A percentile compares a stretch with the other conserved stretches of the same genome.
These are phyloP conservation scores for Podaxis sp. DNA, from an alignment of 768 basidiomycete species.

Conservation along the genomic window DNA sequence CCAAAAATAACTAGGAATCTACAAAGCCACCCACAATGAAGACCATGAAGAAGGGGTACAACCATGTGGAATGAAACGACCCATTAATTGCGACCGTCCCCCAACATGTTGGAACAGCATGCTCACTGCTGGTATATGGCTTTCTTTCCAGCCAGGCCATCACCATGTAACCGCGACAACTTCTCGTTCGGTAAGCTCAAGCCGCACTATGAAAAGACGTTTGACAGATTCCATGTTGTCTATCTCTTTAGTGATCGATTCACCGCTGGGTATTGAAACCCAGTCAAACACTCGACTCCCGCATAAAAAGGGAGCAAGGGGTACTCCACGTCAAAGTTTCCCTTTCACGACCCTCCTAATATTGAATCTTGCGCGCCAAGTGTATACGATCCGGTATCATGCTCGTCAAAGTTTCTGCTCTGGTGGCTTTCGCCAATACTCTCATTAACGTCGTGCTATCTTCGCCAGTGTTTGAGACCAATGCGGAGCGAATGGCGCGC, in stretches of 20 bases:
- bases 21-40: too few species aligned
- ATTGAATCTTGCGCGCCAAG: not conserved
- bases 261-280: not conserved
- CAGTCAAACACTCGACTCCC: not conserved
- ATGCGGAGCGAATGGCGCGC: conserved; percentile 42
- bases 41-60: not conserved
- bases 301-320: not conserved
- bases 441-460: conserved; percentile 19
- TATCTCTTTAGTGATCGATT: not conserved
- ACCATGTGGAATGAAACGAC: not conserved
- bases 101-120: not conserved
- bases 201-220: not conserved
- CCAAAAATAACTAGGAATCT: too few species aligned
- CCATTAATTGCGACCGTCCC: not conserved
- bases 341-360: not conserved
- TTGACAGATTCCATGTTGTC: not conserved
- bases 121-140: not conserved
- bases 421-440: conserved; percentile 23
- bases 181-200: not conserved
- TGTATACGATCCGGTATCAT: conserved; percentile 13
- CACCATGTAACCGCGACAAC: not conserved
- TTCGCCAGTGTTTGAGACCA: conserved; percentile 31
- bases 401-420: conserved; percentile 20
- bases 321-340: not conserved
- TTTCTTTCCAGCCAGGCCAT: not conserved